Evolutionary conservation across 2,329 filamentous ascomycete genomes (phyloP).

Genomic region (Orbilia blumenaviensis): DNA sequence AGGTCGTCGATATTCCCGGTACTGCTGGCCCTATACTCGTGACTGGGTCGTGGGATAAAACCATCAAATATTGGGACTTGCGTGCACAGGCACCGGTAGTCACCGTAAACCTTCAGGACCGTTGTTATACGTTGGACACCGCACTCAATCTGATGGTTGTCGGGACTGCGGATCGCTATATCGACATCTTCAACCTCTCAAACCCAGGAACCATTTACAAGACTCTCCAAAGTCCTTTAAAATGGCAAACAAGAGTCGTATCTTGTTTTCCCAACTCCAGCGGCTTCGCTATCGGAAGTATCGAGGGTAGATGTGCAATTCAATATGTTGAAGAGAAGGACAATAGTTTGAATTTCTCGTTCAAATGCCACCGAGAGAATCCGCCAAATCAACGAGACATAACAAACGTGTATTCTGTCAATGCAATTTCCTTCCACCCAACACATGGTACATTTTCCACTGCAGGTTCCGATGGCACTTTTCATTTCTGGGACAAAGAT

Average conservation of each 20-base stretch:
- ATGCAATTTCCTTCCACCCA: constrained; percentile 97
- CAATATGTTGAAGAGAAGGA: constrained; percentile 99
- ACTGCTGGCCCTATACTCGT: constrained; percentile 81
- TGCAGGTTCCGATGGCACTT: constrained; percentile 92
- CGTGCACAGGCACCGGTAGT: constrained; percentile 73
- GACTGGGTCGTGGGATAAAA: constrained; percentile 93
- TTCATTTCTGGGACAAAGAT: constrained; percentile 96
- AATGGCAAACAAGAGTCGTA: constrained; percentile 96
- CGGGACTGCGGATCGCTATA: constrained; percentile 92
- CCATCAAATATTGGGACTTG: constrained; percentile 87
- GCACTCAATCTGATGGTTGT: constrained; percentile 87
- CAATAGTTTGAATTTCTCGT: constrained; percentile 85
- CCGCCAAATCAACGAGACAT: constrained; percentile 72
- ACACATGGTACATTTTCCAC: constrained; percentile 98
- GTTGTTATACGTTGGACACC: constrained; percentile 91
- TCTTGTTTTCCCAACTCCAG: constrained; percentile 92
- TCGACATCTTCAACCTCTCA: constrained; percentile 91
- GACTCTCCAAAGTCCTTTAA: constrained; percentile 91
- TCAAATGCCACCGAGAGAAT: constrained; percentile 95
- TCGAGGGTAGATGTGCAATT: constrained; percentile 96
- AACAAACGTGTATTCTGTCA: constrained; percentile 92
- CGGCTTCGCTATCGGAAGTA: constrained; percentile 93
- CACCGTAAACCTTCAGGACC: constrained; percentile 74
- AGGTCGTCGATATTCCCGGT: constrained; percentile 76
- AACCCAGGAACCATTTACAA: constrained; percentile 94